These are phyloP conservation scores for Rubroshorea leprosula DNA, from an alignment of 345 rosid genomes.

Conservation along the genomic window DNA sequence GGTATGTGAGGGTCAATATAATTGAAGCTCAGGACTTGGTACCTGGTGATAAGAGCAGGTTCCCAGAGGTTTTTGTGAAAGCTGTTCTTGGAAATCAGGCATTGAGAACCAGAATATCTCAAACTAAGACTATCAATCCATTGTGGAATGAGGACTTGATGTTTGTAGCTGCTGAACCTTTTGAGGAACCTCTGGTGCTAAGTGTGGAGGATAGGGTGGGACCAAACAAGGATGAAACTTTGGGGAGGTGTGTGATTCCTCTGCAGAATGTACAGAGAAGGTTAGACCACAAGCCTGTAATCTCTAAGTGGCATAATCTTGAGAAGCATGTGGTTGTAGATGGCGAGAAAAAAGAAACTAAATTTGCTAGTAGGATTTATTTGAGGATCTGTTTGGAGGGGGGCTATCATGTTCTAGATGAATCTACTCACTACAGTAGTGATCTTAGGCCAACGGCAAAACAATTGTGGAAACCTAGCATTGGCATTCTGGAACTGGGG, in stretches of 20 bases:
- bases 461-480: constrained; percentile 32
- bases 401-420: constrained; percentile 38
- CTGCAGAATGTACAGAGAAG: constrained; percentile 23
- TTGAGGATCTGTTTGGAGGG: constrained; percentile 34
- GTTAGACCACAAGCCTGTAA: constrained; percentile 25
- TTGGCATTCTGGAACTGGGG: constrained; percentile 34
- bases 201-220: constrained; percentile 31
- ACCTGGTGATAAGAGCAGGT: constrained; percentile 23
- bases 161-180: constrained; percentile 28
- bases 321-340: constrained; percentile 29
- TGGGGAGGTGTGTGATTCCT: constrained; percentile 23
- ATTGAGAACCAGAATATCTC: constrained; percentile 24
- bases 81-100: constrained; percentile 27
- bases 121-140: constrained; percentile 27
- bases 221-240: constrained; percentile 28
- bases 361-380: constrained; percentile 34
- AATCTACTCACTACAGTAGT: constrained; percentile 35
- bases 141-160: constrained; percentile 22
- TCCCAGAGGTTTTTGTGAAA: constrained; percentile 33
- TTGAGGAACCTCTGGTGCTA: constrained; percentile 30
- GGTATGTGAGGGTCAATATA: constrained; percentile 40
- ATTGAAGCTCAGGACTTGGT: constrained; percentile 38
- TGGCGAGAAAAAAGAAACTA: constrained; percentile 30
- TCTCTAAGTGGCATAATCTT: constrained; percentile 30
- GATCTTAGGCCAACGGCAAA: constrained; percentile 39